Base-by-base conservation (phyloP, 495 filamentous ascomycete species). In the Cercophora samala region DNA sequence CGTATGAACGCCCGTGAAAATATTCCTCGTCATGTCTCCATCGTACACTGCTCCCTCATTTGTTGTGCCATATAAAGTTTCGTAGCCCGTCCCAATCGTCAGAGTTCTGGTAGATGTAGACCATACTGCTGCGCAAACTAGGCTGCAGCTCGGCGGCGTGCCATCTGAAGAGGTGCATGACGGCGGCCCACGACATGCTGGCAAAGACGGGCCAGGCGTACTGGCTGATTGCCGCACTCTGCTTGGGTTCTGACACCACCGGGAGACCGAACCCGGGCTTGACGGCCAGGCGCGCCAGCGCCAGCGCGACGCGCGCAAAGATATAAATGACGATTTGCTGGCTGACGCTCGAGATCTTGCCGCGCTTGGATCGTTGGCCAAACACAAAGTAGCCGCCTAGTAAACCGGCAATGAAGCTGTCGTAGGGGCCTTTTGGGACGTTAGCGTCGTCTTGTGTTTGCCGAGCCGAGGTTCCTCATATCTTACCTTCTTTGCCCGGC, bases 261-360 rank as follows among this genome's bases (percentile, higher is more conserved):
- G 81, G 78, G 32, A 82, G 72, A 21, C 83, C 82, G 60, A 71
- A 65, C 9, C 78, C 81, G 4, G 90, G 89, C 77, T 90, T 85
- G 51, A 97, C 85, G 60, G 89, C 84, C 66, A 98, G 80, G 74
- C 93, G 93, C 55, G 92, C 96, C 52, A 93, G 74, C 5, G 90
- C 90, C 46, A 99, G 87, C 66, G 89, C 82, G 18, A 97, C 95
- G 61, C 95, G 89, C 37, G 93, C 95, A 74, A 98, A 98, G 63
- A 99, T 90, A 80, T 98, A 99, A 70, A 97, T 91, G 72, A 97
- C 93, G 77, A 99, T 98, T 85, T 99, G 95, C 82, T 97, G 91
- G 79, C 90, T 97, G 62, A 99, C 90, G 72, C 85, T 89, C 62
- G 88, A 89, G 71, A 90, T 89, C 73, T 85, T 86, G 67, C 90